phyloP scores from a whole-genome alignment of 257 asterid species.

The Paraleonurus japonicus region DNA sequence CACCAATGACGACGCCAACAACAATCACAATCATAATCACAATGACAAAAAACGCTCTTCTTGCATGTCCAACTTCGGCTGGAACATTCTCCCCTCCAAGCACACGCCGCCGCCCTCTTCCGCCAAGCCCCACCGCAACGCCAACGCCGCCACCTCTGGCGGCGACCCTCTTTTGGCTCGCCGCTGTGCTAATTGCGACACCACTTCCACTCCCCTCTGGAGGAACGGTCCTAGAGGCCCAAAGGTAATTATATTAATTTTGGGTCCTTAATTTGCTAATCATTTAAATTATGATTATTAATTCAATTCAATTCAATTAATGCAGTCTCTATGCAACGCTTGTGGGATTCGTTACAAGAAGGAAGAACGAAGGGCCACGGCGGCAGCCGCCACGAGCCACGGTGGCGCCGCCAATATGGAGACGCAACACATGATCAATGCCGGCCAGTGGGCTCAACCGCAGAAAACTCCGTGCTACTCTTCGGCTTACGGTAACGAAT shows the following conservation, averaged over 20 bases:
- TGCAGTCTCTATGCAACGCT: constrained; percentile 96
- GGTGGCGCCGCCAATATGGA: constrained; percentile 32
- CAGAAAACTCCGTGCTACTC: constrained; percentile 42
- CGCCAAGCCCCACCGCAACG: constrained; percentile 42
- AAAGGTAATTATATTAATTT: constrained; percentile 40
- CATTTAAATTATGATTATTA: neutral
- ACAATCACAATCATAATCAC: constrained; percentile 8
- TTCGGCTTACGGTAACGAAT: constrained; percentile 46
- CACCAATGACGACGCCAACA: neutral
- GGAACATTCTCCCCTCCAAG: constrained; percentile 68
- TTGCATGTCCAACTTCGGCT: constrained; percentile 61
- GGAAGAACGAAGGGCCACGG: constrained; percentile 91
- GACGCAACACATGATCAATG: constrained; percentile 44
- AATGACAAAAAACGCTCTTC: constrained; percentile 56
- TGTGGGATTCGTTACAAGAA: constrained; percentile 97
- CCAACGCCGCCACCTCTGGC: constrained; percentile 21
- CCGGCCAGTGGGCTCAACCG: constrained; percentile 47
- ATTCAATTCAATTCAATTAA: neutral
- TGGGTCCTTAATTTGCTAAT: no score
- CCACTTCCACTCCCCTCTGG: constrained; percentile 97
- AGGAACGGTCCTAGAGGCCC: constrained; percentile 94
- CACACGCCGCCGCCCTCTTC: constrained; percentile 45
- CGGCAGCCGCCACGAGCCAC: constrained; percentile 57
- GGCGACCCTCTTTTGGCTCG: constrained; percentile 74
- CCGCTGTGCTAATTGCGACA: constrained; percentile 96